A percentile compares a stretch with the other conserved stretches of the same genome.
These are phyloP conservation scores for Melaleuca quinquenervia DNA, from an alignment of 345 rosid species.

Conservation along the genomic window DNA sequence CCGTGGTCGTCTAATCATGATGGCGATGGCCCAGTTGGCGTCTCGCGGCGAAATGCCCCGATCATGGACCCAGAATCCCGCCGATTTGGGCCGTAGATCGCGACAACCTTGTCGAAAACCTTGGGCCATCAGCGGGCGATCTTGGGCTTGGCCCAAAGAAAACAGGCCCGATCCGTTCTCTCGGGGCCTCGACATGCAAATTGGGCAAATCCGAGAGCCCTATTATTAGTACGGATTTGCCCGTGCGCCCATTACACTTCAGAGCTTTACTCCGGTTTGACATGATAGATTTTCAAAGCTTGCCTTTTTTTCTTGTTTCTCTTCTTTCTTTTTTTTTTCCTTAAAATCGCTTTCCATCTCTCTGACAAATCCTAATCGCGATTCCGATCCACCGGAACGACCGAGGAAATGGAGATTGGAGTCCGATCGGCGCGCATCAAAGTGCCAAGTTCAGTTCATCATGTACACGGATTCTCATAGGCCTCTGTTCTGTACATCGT, in stretches of 20 bases:
- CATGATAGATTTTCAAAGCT: too few relatives aligned
- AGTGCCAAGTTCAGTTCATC: not conserved
- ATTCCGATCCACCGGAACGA: not conserved
- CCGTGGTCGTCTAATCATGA: not conserved
- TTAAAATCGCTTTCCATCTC: not conserved
- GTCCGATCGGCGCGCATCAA: too few relatives aligned
- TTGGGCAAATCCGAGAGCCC: too few relatives aligned
- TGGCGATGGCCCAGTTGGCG: not conserved
- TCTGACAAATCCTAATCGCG: not conserved
- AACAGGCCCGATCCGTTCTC: not conserved
- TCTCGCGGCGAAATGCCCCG: not conserved
- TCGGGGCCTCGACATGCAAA: not conserved
- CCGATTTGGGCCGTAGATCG: rapidly evolving
- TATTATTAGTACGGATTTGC: not conserved
- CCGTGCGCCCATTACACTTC: not conserved
- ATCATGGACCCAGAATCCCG: not conserved
- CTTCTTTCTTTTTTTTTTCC: not conserved
- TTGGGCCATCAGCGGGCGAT: not conserved
- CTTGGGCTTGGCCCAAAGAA: not conserved
- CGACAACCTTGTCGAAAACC: not conserved
- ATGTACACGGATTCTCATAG: not conserved
- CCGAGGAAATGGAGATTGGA: not conserved
- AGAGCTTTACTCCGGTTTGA: not conserved
- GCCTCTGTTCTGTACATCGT: not conserved
- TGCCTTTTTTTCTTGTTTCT: rapidly evolving